phyloP scores from a whole-genome alignment of 495 filamentous ascomycete genomes.

The Penicillium goetzii region DNA sequence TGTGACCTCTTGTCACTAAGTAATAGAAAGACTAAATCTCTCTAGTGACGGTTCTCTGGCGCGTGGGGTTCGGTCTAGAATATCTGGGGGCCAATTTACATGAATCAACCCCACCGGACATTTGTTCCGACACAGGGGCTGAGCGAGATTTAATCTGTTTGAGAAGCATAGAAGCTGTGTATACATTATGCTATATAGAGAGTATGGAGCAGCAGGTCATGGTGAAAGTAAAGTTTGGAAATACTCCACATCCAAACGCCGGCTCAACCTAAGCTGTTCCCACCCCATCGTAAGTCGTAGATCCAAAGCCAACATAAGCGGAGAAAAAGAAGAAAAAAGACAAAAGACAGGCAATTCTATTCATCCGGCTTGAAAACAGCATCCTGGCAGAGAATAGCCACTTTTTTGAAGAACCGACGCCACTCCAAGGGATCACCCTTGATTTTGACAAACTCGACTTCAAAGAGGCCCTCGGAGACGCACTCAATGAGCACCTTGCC shows the following conservation, averaged over 20 bases:
- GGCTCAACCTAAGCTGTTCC: conserved; percentile 4
- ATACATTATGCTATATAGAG: conserved; percentile 17
- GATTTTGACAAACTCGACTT: conserved; percentile 90
- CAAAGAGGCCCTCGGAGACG: conserved; percentile 66
- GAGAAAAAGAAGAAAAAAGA: background rate
- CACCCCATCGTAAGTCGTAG: conserved; percentile 19
- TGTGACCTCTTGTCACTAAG: background rate
- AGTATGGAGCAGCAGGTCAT: conserved; percentile 7
- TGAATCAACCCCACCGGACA: background rate
- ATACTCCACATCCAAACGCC: conserved; percentile 23
- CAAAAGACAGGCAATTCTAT: conserved; percentile 13
- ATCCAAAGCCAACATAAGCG: conserved; percentile 17
- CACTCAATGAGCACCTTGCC: conserved; percentile 83
- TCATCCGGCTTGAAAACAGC: conserved; percentile 63
- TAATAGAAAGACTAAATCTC: background rate
- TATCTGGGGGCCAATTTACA: background rate
- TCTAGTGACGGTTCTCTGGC: background rate
- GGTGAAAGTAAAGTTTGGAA: conserved; percentile 1
- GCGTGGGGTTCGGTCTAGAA: background rate
- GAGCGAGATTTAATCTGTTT: background rate
- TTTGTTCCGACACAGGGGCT: background rate
- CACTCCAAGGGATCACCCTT: conserved; percentile 98
- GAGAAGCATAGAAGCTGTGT: background rate
- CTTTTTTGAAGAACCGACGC: conserved; percentile 95
- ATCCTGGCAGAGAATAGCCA: conserved; percentile 81